Evolutionary conservation across 1,139 yeast species (phyloP).

Genomic region (Scheffersomyces illinoinensis): DNA sequence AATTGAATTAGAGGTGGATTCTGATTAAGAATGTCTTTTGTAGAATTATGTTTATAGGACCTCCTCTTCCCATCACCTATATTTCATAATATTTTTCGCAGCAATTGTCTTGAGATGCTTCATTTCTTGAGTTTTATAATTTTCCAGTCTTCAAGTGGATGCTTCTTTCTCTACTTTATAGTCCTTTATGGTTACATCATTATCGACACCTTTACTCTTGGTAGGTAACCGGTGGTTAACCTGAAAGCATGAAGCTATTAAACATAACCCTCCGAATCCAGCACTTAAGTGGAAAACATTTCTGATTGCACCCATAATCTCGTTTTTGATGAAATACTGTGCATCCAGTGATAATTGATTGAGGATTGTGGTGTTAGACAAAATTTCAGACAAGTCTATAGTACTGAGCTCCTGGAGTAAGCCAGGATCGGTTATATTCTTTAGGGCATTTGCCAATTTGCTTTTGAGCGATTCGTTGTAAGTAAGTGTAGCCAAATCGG

Average conservation of each 20-base stretch:
- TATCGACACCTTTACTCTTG: neutral
- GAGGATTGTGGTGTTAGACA: constrained; percentile 21
- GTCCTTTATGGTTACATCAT: neutral
- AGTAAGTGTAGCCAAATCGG: constrained; percentile 28
- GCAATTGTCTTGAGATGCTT: too few relatives aligned
- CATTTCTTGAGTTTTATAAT: too few relatives aligned
- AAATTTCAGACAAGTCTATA: constrained; percentile 15
- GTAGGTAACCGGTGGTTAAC: neutral
- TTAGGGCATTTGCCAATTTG: constrained; percentile 14
- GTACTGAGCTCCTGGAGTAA: constrained; percentile 20
- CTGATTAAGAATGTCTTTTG: neutral
- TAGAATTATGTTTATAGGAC: neutral
- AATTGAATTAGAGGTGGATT: neutral
- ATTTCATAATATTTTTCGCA: too few relatives aligned
- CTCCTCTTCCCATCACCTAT: neutral
- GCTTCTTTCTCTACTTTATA: neutral
- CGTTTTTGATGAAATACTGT: constrained; percentile 24
- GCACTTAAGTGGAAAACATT: constrained; percentile 33
- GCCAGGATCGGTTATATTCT: constrained; percentile 14
- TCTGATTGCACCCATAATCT: constrained; percentile 30
- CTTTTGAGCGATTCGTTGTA: neutral
- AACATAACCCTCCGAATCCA: neutral
- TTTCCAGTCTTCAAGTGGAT: neutral
- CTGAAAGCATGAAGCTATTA: neutral
- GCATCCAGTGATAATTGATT: constrained; percentile 24